Percentiles rank a stretch among this genome's conserved stretches.
These are phyloP conservation scores for Dioscorea alata DNA, from an alignment of 106 monocot genomes.

Conservation along the genomic window DNA sequence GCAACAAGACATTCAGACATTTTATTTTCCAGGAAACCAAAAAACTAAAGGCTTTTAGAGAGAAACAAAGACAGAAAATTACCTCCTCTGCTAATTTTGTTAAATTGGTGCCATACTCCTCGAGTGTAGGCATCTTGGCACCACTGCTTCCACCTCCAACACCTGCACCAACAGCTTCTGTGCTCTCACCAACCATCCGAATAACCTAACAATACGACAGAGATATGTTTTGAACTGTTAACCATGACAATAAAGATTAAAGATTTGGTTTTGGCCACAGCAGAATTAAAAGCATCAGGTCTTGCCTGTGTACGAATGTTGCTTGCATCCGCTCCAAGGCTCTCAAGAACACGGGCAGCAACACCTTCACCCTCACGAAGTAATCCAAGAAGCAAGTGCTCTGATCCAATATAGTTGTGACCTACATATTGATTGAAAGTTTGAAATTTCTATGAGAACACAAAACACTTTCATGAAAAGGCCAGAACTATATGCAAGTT, in stretches of 20 bases:
- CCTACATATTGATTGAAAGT: conserved; percentile 9
- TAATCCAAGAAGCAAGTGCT: conserved; percentile 42
- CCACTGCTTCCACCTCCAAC: conserved; percentile 46
- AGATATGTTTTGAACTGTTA: background rate
- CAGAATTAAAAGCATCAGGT: too few species aligned
- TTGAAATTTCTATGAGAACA: too few species aligned
- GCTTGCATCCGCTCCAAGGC: conserved; percentile 44
- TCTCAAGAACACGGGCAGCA: conserved; percentile 42
- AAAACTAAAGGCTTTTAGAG: background rate
- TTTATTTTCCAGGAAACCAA: background rate
- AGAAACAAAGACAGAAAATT: background rate
- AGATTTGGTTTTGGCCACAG: background rate
- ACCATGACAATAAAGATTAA: background rate
- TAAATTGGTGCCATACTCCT: conserved; percentile 52
- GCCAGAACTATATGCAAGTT: too few species aligned
- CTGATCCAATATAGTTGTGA: conserved; percentile 47
- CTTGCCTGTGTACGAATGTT: conserved; percentile 44
- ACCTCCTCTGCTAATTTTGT: conserved; percentile 50
- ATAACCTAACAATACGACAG: conserved; percentile 26
- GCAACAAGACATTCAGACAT: background rate
- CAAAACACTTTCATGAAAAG: too few species aligned
- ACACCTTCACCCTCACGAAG: conserved; percentile 52
- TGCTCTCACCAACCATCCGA: conserved; percentile 49
- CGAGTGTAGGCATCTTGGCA: conserved; percentile 42
- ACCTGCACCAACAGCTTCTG: conserved; percentile 48